Base-by-base conservation (phyloP, 306 rosid species). In the Prunus fruticosa region DNA sequence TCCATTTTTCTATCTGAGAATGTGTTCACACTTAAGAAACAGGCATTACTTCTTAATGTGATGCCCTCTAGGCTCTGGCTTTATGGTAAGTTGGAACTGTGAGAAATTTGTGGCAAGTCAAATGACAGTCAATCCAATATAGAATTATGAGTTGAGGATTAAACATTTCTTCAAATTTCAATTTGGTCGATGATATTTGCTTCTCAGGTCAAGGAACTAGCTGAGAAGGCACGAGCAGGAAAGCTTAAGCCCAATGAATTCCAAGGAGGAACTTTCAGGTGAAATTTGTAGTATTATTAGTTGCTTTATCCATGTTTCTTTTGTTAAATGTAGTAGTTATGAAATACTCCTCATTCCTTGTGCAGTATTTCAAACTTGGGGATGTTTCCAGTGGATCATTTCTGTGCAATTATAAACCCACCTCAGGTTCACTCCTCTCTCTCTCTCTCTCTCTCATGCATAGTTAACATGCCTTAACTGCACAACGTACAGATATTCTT, bases 331-430 rank as follows among this genome's bases (percentile, higher is more conserved):
- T 67, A 70, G 52, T 78, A 68, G 78, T 54, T 57, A 45, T 43
- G 76, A 83, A 51, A 49, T 77, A 72, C 80, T 30, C 43, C 57
- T 66, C 67, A 34, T 30, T 71, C 49, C 76, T 79, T 73, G 8
- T 89, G 87, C 99, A 95, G 99, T 91, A 95, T 95, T 86, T 95
- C 99, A 86, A 95, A 95, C 82, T 86, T 95, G 75, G 99, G 99
- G 83, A 95, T 95, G 97, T 95, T 88, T 88, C 99, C 99, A 0
- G 99, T 95, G 83, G 99, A 95, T 75, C 65, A 82, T 16, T 95
- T 95, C 79, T 95, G 93, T 86, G 99, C 99, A 46, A 95, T 95
- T 79, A 95, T 95, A 86, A 95, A 95, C 79, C 97, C 97, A 34
- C 99, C 97, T 51, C 99, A 94, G 97, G 98, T 90, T 80, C 79